phyloP scores from a whole-genome alignment of 352 stramenopile genomes.

The Phytophthora sansomeana region DNA sequence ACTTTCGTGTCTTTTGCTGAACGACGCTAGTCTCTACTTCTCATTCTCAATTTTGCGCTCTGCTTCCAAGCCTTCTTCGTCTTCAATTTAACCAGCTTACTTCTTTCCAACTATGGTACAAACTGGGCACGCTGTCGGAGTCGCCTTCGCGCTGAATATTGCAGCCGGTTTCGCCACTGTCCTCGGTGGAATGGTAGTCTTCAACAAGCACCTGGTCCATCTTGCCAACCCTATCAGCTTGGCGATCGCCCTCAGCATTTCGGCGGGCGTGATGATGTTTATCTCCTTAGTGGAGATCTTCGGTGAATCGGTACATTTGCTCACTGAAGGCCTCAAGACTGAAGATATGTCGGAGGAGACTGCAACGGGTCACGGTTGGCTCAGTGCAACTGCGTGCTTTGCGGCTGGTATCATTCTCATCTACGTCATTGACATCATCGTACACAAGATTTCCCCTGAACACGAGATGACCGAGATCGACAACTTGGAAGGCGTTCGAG shows the following conservation, averaged over 20 bases:
- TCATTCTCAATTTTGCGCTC: constrained; percentile 27
- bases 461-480: constrained; percentile 45
- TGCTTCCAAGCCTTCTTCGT: constrained; percentile 1
- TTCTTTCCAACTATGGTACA: constrained; percentile 37
- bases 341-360: constrained; percentile 42
- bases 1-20: neutral
- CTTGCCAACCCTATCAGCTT: constrained; percentile 64
- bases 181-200: constrained; percentile 62
- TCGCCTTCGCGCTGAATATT: constrained; percentile 60
- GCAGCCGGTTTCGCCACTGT: constrained; percentile 66
- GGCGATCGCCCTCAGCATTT: constrained; percentile 85
- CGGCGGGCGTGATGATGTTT: constrained; percentile 81
- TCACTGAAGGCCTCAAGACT: constrained; percentile 47
- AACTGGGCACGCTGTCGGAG: constrained; percentile 38
- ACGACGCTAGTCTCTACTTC: neutral
- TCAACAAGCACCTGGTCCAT: constrained; percentile 55
- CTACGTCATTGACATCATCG: constrained; percentile 53
- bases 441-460: constrained; percentile 47
- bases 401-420: constrained; percentile 82
- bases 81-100: neutral
- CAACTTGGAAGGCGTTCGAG: constrained; percentile 36
- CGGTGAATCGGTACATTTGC: constrained; percentile 43
- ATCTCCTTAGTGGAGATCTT: constrained; percentile 81
- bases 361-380: constrained; percentile 62
- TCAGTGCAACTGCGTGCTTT: constrained; percentile 87